phyloP scores from a whole-genome alignment of 768 basidiomycete genomes.

The Boletus sp. region DNA sequence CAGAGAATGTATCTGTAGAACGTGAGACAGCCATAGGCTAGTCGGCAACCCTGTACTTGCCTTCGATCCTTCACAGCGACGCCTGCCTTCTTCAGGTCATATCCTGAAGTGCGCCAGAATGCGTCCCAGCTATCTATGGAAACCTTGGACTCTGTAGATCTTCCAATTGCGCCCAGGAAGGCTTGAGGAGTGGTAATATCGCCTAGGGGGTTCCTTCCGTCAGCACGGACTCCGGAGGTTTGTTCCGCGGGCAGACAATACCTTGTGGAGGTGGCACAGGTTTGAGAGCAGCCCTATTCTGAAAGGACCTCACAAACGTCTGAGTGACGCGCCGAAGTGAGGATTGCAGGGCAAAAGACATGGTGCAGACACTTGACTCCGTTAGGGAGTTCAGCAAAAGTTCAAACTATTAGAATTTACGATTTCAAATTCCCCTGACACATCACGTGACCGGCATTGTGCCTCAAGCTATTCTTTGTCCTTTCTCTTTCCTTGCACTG shows the following conservation, averaged over 20 bases:
- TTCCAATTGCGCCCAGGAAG: slow-evolving; percentile 75
- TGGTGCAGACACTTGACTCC: background rate
- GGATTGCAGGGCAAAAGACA: slow-evolving; percentile 22
- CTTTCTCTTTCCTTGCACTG: no score
- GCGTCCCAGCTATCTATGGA: slow-evolving; percentile 66
- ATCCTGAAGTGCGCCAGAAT: slow-evolving; percentile 62
- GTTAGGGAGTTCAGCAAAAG: background rate
- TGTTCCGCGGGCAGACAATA: background rate
- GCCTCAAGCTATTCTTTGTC: no score
- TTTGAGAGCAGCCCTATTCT: slow-evolving; percentile 28
- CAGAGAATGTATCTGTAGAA: slow-evolving; percentile 71
- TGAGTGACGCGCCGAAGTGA: slow-evolving; percentile 20
- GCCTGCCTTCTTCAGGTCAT: slow-evolving; percentile 62
- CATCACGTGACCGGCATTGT: slow-evolving; percentile 17
- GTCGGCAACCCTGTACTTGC: slow-evolving; percentile 38
- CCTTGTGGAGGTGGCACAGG: slow-evolving; percentile 27
- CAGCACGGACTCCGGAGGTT: background rate
- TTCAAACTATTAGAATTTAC: slow-evolving; percentile 7
- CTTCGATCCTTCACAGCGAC: slow-evolving; percentile 67
- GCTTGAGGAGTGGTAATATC: slow-evolving; percentile 54
- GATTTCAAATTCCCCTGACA: background rate
- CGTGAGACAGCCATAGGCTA: slow-evolving; percentile 5
- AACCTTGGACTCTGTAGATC: slow-evolving; percentile 64
- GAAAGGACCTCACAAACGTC: slow-evolving; percentile 28
- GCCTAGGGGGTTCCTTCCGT: slow-evolving; percentile 33